Evolutionary conservation across 352 stramenopile species (phyloP).

Genomic region (Globisporangium splendens): DNA sequence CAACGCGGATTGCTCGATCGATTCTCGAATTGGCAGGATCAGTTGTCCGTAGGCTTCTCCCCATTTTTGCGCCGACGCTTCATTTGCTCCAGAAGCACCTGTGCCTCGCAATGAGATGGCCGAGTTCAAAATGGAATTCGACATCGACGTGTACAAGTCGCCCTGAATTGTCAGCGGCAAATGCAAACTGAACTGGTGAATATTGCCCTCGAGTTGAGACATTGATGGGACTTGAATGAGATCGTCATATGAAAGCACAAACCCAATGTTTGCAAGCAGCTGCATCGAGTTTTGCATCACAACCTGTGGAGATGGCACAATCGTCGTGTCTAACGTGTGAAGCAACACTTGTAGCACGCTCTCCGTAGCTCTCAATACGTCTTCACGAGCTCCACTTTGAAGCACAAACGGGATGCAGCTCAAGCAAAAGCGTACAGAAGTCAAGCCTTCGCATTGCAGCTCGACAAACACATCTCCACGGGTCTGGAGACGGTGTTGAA

Average conservation of each 20-base stretch:
- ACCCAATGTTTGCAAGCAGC: slow-evolving; percentile 57
- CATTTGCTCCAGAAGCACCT: slow-evolving; percentile 16
- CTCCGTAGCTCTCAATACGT: slow-evolving; percentile 50
- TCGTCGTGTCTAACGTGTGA: slow-evolving; percentile 55
- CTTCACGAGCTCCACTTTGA: slow-evolving; percentile 40
- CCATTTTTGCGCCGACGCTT: slow-evolving; percentile 38
- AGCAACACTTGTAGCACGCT: slow-evolving; percentile 52
- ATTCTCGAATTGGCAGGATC: slow-evolving; percentile 65
- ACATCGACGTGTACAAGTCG: slow-evolving; percentile 77
- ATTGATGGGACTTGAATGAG: slow-evolving; percentile 66
- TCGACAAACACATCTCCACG: slow-evolving; percentile 50
- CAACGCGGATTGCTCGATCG: slow-evolving; percentile 62
- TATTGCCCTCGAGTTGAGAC: slow-evolving; percentile 58
- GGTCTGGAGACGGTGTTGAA: slow-evolving; percentile 52
- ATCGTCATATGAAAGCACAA: slow-evolving; percentile 67
- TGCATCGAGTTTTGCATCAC: slow-evolving; percentile 73
- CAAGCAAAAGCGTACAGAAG: slow-evolving; percentile 51
- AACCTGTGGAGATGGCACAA: slow-evolving; percentile 52
- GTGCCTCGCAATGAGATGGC: slow-evolving; percentile 52
- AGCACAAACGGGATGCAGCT: slow-evolving; percentile 64
- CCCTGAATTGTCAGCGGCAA: slow-evolving; percentile 67
- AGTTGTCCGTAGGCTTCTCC: slow-evolving; percentile 53
- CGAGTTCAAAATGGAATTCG: slow-evolving; percentile 75
- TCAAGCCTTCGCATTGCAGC: slow-evolving; percentile 62
- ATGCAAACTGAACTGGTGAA: slow-evolving; percentile 73